Base-by-base conservation (phyloP, 1,284 basidiomycete species). In the Puccinia coronata region DNA sequence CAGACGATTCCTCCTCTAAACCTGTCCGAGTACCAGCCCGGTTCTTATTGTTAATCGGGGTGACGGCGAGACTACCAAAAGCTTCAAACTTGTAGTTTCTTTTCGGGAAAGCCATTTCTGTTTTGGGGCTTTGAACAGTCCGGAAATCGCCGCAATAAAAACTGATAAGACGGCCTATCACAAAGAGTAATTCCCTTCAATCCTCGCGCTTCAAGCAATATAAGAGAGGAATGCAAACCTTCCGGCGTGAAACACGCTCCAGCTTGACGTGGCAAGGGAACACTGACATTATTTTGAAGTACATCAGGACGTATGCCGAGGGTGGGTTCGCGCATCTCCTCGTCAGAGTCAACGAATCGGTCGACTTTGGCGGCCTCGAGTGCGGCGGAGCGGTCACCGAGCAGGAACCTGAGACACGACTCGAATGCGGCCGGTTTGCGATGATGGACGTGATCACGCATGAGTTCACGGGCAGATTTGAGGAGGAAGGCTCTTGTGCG, bases 81-180 rank as follows among this genome's bases (percentile, higher is more conserved):
- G 78, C 78, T 72, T 80, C 78, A 63, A 80, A 80, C 28, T 80
- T 80, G 23, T 71, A 59, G 43, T 80, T 80, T 20, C 78, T 53
- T 39, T 71, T 71, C 14, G 53, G 55, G 28, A 70, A 57, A 2
- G 77, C 63, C 36, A 59, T 47, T 6, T 39, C 39, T 39, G 59
- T 49, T 43, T 55, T 80, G 12, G 69, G 67, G n/a, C 49, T 59
- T 18, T 55, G 49, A 11, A 43, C 53, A 14, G 76, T 65, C 28
- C 61, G 67, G 28, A 57, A 57, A 34, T 79, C 65, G 11, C 76
- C 65, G 25, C 76, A 79, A 69, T 79, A 79, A 79, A 79, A 79
- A 39, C 51, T 59, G 36, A 79, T 55, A 9, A 79, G 65, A 34
- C 57, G 76, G 28, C 76, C 76, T 79, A 69, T 31, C 12, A 57